phyloP scores from a whole-genome alignment of 352 stramenopile species.

The Phytophthora sojae region DNA sequence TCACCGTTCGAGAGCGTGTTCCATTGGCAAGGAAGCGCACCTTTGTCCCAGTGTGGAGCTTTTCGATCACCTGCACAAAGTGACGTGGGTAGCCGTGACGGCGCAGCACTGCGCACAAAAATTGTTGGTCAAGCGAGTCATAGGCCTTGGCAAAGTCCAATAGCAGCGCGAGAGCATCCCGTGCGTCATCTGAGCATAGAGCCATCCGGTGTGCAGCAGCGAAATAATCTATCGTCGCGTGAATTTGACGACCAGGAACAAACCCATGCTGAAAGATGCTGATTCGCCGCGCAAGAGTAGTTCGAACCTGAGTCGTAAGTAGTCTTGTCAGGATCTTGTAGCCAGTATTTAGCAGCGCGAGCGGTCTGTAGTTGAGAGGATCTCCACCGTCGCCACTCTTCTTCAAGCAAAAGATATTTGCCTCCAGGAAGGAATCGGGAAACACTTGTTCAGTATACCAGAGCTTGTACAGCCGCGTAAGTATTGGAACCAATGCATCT shows the following conservation, averaged over 20 bases:
- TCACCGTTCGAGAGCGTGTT: not conserved
- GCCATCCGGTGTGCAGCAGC: not conserved
- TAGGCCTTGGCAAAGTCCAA: constrained; percentile 22
- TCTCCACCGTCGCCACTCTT: not conserved
- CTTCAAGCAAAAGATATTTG: not conserved
- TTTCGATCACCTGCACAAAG: not conserved
- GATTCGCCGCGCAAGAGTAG: not conserved
- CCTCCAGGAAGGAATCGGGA: not conserved
- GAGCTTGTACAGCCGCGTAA: not conserved
- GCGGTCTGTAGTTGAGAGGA: not conserved
- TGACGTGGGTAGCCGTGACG: not conserved
- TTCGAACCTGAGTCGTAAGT: not conserved
- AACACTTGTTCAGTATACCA: not conserved
- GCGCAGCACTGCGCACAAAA: not conserved
- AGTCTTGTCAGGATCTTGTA: not conserved
- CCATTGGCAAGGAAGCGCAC: constrained; percentile 2
- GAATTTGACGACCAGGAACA: constrained; percentile 2
- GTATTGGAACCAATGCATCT: not conserved
- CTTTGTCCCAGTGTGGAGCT: not conserved
- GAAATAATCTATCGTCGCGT: constrained; percentile 1
- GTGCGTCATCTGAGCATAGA: not conserved
- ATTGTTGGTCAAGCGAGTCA: constrained; percentile 7
- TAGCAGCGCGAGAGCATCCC: not conserved
- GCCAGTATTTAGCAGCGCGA: not conserved
- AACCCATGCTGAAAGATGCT: constrained; percentile 5